phyloP scores from a whole-genome alignment of 345 rosid species.

The Hibiscus tridactylites region DNA sequence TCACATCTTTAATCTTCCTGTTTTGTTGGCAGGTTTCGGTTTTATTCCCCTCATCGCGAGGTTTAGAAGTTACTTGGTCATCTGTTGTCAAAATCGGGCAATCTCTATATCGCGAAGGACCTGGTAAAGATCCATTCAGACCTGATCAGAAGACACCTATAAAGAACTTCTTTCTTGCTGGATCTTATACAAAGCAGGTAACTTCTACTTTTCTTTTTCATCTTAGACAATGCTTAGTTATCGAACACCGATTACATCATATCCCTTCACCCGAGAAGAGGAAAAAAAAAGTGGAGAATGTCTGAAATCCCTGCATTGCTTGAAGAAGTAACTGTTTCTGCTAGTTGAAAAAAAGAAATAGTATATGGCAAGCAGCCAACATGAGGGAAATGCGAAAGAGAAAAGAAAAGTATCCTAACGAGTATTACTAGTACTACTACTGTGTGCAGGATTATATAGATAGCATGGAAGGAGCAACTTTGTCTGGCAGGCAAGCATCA shows the following conservation, averaged over 20 bases:
- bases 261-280: background rate
- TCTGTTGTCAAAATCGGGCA: constrained; percentile 94
- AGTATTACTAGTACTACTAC: background rate
- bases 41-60: constrained; percentile 85
- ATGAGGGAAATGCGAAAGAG: no score
- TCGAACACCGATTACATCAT: background rate
- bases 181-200: constrained; percentile 97
- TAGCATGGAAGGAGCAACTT: constrained; percentile 96
- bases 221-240: background rate
- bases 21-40: constrained; percentile 46
- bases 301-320: background rate
- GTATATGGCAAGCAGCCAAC: background rate
- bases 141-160: constrained; percentile 96
- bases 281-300: background rate
- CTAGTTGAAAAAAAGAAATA: background rate
- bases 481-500: constrained; percentile 91
- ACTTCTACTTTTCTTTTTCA: background rate
- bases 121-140: constrained; percentile 51
- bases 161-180: constrained; percentile 73
- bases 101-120: constrained; percentile 54
- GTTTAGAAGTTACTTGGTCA: constrained; percentile 81
- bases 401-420: no score
- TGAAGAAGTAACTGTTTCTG: background rate
- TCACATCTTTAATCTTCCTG: background rate
- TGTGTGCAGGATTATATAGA: constrained; percentile 83